These are phyloP conservation scores for Nemania sp. DNA, from an alignment of 2,329 filamentous ascomycete species.

Conservation along the genomic window DNA sequence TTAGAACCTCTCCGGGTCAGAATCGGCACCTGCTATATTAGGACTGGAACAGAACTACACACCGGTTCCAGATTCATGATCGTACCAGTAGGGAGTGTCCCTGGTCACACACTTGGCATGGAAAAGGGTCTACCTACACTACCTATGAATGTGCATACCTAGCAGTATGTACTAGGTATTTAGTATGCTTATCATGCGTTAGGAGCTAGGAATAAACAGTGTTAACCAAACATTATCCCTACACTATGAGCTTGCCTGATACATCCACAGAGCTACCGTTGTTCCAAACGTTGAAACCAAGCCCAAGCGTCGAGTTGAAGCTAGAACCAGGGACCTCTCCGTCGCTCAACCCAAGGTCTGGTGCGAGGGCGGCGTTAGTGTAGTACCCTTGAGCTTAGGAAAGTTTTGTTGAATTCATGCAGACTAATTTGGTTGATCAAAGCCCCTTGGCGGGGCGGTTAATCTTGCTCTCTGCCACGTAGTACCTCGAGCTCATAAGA, in stretches of 20 bases:
- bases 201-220: too few relatives aligned
- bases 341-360: constrained; percentile 1
- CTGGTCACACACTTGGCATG: too few relatives aligned
- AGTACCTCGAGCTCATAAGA: constrained; percentile 10
- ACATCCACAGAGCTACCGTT: constrained; percentile 2
- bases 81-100: too few relatives aligned
- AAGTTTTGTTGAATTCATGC: neutral
- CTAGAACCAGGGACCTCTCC: neutral
- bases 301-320: constrained; percentile 1
- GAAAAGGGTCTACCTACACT: too few relatives aligned
- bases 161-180: too few relatives aligned
- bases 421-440: neutral
- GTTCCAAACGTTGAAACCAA: constrained; percentile 10
- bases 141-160: too few relatives aligned
- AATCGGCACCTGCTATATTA: constrained; percentile 16
- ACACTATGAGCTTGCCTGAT: too few relatives aligned
- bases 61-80: too few relatives aligned
- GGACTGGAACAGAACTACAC: neutral
- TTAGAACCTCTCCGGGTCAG: neutral
- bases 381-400: too few relatives aligned
- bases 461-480: neutral
- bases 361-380: neutral
- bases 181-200: too few relatives aligned
- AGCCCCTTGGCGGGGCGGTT: constrained; percentile 12
- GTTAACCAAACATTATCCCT: too few relatives aligned